Evolutionary conservation across 805 yeast species (phyloP), one percentile per base, ranked within the genome.

Genomic region (Ogataea populi-albae): DNA sequence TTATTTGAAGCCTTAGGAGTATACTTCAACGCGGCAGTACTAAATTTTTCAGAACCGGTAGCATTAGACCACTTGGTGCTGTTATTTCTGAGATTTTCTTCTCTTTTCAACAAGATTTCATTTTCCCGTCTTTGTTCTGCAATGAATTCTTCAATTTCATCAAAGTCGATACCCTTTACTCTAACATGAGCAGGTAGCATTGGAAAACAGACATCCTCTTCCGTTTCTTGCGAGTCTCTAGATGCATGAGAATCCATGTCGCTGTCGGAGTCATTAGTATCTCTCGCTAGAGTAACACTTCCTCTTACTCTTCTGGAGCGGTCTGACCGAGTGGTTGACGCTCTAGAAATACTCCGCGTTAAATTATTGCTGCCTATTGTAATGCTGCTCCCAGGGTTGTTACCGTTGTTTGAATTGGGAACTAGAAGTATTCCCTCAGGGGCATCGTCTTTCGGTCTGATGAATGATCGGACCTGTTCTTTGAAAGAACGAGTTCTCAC

Each of bases 151-250:
- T 86, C 96, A 47, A 91, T 74, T 53, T 88, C 97, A 52, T 79
- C 87, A 52, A 91, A 87, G 61, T 91, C 96, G 47, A 93, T 86
- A 12, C 95, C 96, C 41, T 79, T 79, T 6, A 60, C 48, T 33
- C 76, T 67, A 10, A 69, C 66, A 38, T 73, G 77, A 41, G 81
- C 82, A 4, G 85, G 79, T 32, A 78, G 65, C 86, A 87, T 82
- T 2, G 98, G 98, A 62, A 89, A 89, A 68, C 98, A 91, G 29
- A 91, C 98, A 72, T 91, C 98, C 56, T 87, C 96, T 54, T 91
- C 98, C 0, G 96, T 87, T 55, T 88, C 96, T 49, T 86, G 95
- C 4, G 89, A 80, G 14, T 80, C 77, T 46, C 87, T 69, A 7
- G 91, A 81, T 2, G 80, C 84, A 48, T 77, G 85, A 2, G 89